Percentiles rank a stretch among this genome's conserved stretches.
These are phyloP conservation scores for Penicillium maclennaniae DNA, from an alignment of 495 filamentous ascomycete genomes.

Conservation along the genomic window DNA sequence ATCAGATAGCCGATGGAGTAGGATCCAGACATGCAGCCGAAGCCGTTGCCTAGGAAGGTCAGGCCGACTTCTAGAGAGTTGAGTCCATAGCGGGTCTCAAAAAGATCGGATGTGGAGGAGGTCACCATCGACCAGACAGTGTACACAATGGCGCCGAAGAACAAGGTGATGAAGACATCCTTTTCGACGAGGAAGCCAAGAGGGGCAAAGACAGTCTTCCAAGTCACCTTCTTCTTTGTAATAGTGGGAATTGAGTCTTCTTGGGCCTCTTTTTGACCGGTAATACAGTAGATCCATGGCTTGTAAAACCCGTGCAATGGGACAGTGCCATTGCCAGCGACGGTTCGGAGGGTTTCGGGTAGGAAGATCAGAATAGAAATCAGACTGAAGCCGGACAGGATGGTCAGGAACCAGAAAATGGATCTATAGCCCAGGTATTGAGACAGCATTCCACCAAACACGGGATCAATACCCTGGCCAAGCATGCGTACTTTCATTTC, in stretches of 20 bases:
- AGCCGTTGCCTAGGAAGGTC: slow-evolving; percentile 42
- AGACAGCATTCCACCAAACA: slow-evolving; percentile 62
- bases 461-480: slow-evolving; percentile 57
- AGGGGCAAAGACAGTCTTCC: slow-evolving; percentile 36
- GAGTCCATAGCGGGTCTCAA: slow-evolving; percentile 32
- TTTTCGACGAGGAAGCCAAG: slow-evolving; percentile 40
- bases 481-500: slow-evolving; percentile 30
- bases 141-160: slow-evolving; percentile 46
- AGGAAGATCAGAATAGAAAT: slow-evolving; percentile 53
- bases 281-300: slow-evolving; percentile 36
- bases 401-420: slow-evolving; percentile 72
- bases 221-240: slow-evolving; percentile 29
- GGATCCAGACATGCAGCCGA: slow-evolving; percentile 37
- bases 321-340: slow-evolving; percentile 67
- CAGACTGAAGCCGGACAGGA: slow-evolving; percentile 48
- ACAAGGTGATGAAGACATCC: slow-evolving; percentile 42
- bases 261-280: slow-evolving; percentile 24
- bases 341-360: slow-evolving; percentile 66
- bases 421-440: slow-evolving; percentile 63
- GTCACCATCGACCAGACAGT: slow-evolving; percentile 53
- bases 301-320: slow-evolving; percentile 33
- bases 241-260: slow-evolving; percentile 10
- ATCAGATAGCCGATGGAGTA: slow-evolving; percentile 38
- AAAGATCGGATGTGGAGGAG: slow-evolving; percentile 40
- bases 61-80: slow-evolving; percentile 38